Conservation (phyloP, 1,284 basidiomycete species). For the Leccinum angustisporum region DNA sequence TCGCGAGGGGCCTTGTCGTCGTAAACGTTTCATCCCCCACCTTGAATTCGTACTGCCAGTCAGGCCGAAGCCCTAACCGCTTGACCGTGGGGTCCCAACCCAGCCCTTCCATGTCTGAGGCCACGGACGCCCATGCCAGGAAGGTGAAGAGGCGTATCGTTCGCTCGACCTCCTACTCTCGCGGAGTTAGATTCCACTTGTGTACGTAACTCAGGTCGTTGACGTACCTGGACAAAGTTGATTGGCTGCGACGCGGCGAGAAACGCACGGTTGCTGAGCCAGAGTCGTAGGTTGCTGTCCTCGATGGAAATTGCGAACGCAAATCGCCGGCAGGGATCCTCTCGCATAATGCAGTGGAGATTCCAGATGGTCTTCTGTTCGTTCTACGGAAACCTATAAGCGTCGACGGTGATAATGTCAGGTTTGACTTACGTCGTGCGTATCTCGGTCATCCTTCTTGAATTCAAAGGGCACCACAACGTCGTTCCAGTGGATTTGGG, state of each 20-base stretch:
- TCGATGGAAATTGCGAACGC: conserved; percentile 15
- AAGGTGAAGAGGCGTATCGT: no score
- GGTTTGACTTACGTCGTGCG: background rate
- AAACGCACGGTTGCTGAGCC: conserved; percentile 3
- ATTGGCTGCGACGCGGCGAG: conserved; percentile 5
- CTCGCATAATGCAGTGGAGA: conserved; percentile 15
- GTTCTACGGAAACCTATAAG: conserved; percentile 7
- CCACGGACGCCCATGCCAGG: no score
- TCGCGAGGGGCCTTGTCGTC: no score
- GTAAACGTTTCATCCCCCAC: no score
- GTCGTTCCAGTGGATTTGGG: conserved; percentile 8
- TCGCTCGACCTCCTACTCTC: no score
- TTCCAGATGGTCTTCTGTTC: conserved; percentile 15
- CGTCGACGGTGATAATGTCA: background rate
- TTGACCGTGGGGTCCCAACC: conserved; percentile 15
- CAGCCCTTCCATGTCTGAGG: no score
- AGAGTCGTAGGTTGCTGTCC: conserved; percentile 12
- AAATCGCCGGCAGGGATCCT: conserved; percentile 10
- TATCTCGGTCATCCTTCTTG: background rate
- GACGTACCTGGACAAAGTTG: conserved; percentile 1
- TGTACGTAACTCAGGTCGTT: background rate
- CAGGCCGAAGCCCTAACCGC: no score
- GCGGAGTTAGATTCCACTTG: no score
- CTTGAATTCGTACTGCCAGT: no score
- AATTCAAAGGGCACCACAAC: conserved; percentile 11